Evolutionary conservation across 345 rosid genomes (phyloP).

Genomic region (Dovyalis caffra): DNA sequence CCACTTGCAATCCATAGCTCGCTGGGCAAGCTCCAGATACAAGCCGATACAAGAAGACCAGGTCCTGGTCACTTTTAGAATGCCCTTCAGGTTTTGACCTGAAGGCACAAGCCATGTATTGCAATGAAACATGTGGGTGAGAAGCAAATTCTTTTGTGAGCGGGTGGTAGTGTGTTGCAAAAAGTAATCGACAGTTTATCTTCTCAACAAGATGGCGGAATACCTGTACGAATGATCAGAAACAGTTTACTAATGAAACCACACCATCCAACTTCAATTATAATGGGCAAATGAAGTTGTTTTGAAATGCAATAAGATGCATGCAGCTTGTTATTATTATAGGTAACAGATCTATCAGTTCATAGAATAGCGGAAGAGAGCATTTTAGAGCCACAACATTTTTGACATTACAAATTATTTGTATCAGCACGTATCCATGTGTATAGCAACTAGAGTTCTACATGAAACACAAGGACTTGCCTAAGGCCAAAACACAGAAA

Average conservation of each 20-base stretch:
- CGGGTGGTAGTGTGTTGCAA: conserved; percentile 94
- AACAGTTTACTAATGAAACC: neutral
- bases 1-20: conserved; percentile 91
- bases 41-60: conserved; percentile 77
- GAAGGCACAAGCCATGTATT: conserved; percentile 91
- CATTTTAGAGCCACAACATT: no score
- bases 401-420: no score
- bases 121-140: conserved; percentile 73
- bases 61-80: conserved; percentile 41
- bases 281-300: no score
- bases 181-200: conserved; percentile 78
- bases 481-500: neutral
- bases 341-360: no score
- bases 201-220: conserved; percentile 90
- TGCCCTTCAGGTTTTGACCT: conserved; percentile 31
- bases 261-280: neutral
- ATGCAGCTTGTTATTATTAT: no score
- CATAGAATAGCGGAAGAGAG: no score
- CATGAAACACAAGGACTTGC: no score
- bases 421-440: no score
- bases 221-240: conserved; percentile 43
- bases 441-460: no score
- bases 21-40: conserved; percentile 83
- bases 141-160: conserved; percentile 89
- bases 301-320: no score